Evolutionary conservation across 176 grass and related monocot species (phyloP).

Genomic region (maize (Zea mays)): Zm-B73-REFERENCE-NAM-5.0 NC_050101.1:107777001-107777500

Average conservation of each 20-base stretch:
- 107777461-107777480: slow-evolving; percentile 33
- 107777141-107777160: background rate
- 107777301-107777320: background rate
- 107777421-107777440: slow-evolving; percentile 45
- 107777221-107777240: background rate
- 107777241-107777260: background rate
- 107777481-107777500: slow-evolving; percentile 38
- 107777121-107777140: background rate
- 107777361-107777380: slow-evolving; percentile 70
- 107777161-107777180: background rate
- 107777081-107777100: slow-evolving; percentile 1
- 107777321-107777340: slow-evolving; percentile 29
- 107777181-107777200: background rate
- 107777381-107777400: slow-evolving; percentile 51
- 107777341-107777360: slow-evolving; percentile 48
- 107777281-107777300: no score
- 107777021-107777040: slow-evolving; percentile 25
- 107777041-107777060: background rate
- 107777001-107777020: slow-evolving; percentile 6
- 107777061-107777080: background rate
- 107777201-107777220: background rate
- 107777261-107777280: background rate
- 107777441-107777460: slow-evolving; percentile 41
- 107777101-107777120: background rate
- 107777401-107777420: slow-evolving; percentile 82